phyloP scores from a whole-genome alignment of 345 rosid species.

The Raphanus sativus region DNA sequence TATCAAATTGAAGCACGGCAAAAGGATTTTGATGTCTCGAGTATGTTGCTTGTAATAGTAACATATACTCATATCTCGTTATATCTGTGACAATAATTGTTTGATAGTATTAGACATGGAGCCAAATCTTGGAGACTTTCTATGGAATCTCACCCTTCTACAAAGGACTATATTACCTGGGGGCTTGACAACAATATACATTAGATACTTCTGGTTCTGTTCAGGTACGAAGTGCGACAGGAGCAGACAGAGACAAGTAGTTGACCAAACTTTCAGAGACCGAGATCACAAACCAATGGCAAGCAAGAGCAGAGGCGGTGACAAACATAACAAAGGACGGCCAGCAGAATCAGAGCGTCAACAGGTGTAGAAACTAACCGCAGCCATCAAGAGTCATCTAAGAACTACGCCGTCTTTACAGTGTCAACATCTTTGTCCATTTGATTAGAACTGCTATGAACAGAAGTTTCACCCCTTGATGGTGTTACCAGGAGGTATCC shows the following conservation, averaged over 20 bases:
- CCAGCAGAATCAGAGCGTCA: constrained; percentile 70
- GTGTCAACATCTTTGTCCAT: constrained; percentile 46
- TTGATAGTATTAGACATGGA: constrained; percentile 14
- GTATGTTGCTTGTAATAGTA: neutral
- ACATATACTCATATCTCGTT: constrained; percentile 7
- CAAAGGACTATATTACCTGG: neutral
- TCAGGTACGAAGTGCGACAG: constrained; percentile 43
- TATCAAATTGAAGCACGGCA: neutral
- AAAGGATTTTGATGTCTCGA: neutral
- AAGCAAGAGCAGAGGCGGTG: constrained; percentile 63
- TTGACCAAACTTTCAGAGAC: constrained; percentile 52
- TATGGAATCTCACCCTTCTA: constrained; percentile 3
- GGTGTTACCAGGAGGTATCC: constrained; percentile 11
- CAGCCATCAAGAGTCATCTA: constrained; percentile 86
- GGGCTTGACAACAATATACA: constrained; percentile 14
- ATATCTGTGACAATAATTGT: neutral
- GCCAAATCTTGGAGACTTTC: constrained; percentile 5
- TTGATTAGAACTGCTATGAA: constrained; percentile 37
- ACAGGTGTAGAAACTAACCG: constrained; percentile 76
- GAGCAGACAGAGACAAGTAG: constrained; percentile 44
- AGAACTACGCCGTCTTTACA: constrained; percentile 70
- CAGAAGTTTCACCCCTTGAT: constrained; percentile 43
- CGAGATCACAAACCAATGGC: constrained; percentile 55
- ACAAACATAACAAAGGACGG: constrained; percentile 47
- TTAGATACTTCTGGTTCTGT: neutral